Percentiles rank a stretch among this genome's conserved stretches.
These are phyloP conservation scores for Seiridium cupressi DNA, from an alignment of 2,329 filamentous ascomycete genomes.

Conservation along the genomic window DNA sequence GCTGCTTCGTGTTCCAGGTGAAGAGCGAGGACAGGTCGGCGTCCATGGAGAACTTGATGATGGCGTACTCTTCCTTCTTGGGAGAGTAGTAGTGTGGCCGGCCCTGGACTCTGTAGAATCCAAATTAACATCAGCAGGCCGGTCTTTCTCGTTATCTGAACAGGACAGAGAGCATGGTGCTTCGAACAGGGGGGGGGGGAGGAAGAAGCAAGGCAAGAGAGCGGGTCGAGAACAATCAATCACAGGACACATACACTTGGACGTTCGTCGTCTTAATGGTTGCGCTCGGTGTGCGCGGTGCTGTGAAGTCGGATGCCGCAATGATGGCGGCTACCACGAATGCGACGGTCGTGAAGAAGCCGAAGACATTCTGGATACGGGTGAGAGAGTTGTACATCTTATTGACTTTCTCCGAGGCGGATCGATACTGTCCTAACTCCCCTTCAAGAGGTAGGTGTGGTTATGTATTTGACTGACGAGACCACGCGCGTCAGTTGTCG, in stretches of 20 bases:
- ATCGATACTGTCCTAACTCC: neutral
- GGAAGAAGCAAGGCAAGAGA: neutral
- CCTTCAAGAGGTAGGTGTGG: neutral
- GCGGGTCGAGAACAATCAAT: neutral
- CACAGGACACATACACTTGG: slow-evolving; percentile 66
- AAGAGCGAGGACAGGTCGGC: slow-evolving; percentile 90
- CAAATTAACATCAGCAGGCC: too few relatives aligned
- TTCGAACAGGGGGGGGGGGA: neutral
- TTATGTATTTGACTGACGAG: neutral
- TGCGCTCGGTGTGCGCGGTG: slow-evolving; percentile 65
- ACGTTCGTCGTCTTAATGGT: slow-evolving; percentile 69
- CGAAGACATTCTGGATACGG: slow-evolving; percentile 88
- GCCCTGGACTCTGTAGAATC: slow-evolving; percentile 67
- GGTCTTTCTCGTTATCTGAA: too few relatives aligned
- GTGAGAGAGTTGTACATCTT: slow-evolving; percentile 84
- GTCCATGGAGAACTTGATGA: slow-evolving; percentile 90
- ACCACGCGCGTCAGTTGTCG: neutral
- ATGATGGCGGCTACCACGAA: slow-evolving; percentile 79
- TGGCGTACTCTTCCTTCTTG: slow-evolving; percentile 93
- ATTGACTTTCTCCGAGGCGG: neutral
- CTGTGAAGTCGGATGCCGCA: slow-evolving; percentile 73
- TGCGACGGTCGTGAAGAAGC: slow-evolving; percentile 95
- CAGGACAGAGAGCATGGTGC: neutral
- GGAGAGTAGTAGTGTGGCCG: slow-evolving; percentile 93
- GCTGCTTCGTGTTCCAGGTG: slow-evolving; percentile 98